Conservation (phyloP, 169 alveolate species). For the Plasmodium blacklocki region DNA sequence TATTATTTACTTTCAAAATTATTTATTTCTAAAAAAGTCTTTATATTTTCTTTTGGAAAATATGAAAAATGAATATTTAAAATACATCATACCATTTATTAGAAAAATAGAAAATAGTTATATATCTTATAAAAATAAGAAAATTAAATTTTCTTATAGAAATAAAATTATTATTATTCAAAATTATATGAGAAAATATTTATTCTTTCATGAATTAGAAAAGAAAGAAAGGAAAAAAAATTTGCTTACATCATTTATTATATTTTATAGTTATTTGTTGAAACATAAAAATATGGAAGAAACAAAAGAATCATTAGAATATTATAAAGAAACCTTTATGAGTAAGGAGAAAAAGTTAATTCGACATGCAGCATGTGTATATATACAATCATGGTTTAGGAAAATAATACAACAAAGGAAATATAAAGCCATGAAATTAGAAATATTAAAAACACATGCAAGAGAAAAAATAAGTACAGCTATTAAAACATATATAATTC, state of each 20-base stretch:
- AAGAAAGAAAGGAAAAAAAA: constrained; percentile 59
- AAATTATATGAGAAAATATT: constrained; percentile 57
- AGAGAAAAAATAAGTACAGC: constrained; percentile 38
- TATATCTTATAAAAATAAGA: constrained; percentile 30
- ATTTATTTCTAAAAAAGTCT: constrained; percentile 41
- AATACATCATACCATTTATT: constrained; percentile 21
- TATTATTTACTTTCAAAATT: constrained; percentile 29
- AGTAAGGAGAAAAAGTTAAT: constrained; percentile 57
- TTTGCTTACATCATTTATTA: constrained; percentile 46
- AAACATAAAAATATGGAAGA: constrained; percentile 41
- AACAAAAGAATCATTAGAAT: constrained; percentile 62
- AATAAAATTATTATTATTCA: constrained; percentile 53
- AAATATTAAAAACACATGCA: constrained; percentile 38
- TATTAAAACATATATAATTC: constrained; percentile 48
- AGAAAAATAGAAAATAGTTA: constrained; percentile 46
- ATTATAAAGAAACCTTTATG: constrained; percentile 52
- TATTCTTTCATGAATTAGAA: constrained; percentile 10
- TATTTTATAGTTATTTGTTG: constrained; percentile 57
- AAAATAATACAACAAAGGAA: constrained; percentile 72
- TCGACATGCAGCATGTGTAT: constrained; percentile 71
- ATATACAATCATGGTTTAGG: constrained; percentile 74
- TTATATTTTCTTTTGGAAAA: constrained; percentile 59
- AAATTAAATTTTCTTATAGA: constrained; percentile 35
- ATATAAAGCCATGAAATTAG: constrained; percentile 44
- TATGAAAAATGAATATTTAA: constrained; percentile 47